Evolutionary conservation across 345 rosid species (phyloP).

Genomic region (Pseudoturritis turrita): DNA sequence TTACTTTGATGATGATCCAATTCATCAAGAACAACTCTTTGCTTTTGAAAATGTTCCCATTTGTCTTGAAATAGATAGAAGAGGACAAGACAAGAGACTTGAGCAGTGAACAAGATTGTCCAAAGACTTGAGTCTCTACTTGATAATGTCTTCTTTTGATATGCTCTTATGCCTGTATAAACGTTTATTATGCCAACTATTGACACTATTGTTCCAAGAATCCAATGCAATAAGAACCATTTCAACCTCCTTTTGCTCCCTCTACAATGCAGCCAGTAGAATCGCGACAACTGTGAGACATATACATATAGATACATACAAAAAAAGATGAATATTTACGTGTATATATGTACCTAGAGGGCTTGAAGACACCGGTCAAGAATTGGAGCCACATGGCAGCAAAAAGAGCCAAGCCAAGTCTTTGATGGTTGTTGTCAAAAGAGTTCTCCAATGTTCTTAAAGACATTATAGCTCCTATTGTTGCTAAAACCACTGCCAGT

Average conservation of each 20-base stretch:
- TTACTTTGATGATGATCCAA: conserved; percentile 13
- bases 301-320: not conserved
- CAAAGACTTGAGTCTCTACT: conserved; percentile 43
- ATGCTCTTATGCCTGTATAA: conserved; percentile 76
- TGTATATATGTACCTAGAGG: conserved; percentile 45
- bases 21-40: conserved; percentile 36
- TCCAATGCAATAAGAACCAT: conserved; percentile 85
- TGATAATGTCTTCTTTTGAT: conserved; percentile 49
- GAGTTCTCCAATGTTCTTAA: conserved; percentile 67
- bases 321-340: not conserved
- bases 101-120: conserved; percentile 69
- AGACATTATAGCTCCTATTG: conserved; percentile 76
- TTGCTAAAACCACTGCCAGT: conserved; percentile 52
- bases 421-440: conserved; percentile 78
- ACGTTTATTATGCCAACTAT: conserved; percentile 66
- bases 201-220: conserved; percentile 59
- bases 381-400: conserved; percentile 80
- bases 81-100: conserved; percentile 56
- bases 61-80: conserved; percentile 82
- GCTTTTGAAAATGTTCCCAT: conserved; percentile 65
- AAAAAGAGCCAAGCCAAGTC: conserved; percentile 60
- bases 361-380: conserved; percentile 53
- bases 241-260: conserved; percentile 59
- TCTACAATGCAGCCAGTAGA: conserved; percentile 32
- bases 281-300: not conserved